Base-by-base conservation (phyloP, 306 rosid genomes). In the Prunus mongolica region DNA sequence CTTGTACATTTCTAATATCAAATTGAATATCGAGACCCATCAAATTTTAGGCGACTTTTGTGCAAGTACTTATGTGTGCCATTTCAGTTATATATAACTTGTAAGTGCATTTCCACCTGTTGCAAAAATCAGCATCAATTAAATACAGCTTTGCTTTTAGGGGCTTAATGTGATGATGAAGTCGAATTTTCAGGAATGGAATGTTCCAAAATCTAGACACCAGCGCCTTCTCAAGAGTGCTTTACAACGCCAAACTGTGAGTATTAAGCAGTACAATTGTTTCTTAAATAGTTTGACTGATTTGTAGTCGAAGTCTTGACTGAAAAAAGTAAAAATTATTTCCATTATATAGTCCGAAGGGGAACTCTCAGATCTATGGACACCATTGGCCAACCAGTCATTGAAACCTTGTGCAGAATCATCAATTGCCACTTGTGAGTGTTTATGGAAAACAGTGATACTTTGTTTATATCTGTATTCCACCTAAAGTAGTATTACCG, bases 151-250 rank as follows among this genome's bases (percentile, higher is more conserved):
- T 1, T 11, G 2, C 52, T 25, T 63, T 68, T 52, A 67, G 12
- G 71, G 46, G 25, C 18, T 20, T 62, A 47, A 51, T 70, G 68
- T 56, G 22, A 56, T 77, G 58, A 18, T 64, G 61, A 74, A 75
- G 67, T 63, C 67, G 38, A 62, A 68, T 51, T 69, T 87, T 82
- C 83, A 92, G 97, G 99, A 91, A 76, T 80, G 76, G 82, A 90
- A 86, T 84, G 79, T 84, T 81, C 88, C 91, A 58, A 96, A 91
- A 82, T 91, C 97, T 32, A 92, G 93, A 82, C 98, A 96, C 84
- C 86, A 72, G 13, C 88, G 88, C 66, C 96, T 96, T 63, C 91
- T 96, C 79, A 92, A 60, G 84, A 92, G 92, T 58, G 99, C 96
- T 12, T 78, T 89, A 85, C 96, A 88, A 70, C 88, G 81, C 15